Percentiles rank a stretch among this genome's conserved stretches.
Evolutionary conservation across 148 eudicot genomes (phyloP).

Genomic region (Nyssa sinensis): DNA sequence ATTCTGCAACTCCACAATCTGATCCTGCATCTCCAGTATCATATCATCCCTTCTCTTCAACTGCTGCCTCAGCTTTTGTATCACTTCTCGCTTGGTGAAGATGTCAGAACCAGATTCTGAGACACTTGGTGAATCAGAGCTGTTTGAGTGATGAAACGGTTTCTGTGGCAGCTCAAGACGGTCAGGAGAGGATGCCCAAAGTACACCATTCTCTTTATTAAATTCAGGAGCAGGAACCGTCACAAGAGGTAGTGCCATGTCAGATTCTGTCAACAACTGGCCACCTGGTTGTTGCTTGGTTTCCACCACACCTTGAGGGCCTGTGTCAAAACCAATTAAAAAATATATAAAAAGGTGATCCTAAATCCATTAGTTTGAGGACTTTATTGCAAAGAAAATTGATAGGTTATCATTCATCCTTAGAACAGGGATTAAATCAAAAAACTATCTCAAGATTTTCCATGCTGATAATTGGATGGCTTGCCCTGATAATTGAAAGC

Average conservation of each 20-base stretch:
- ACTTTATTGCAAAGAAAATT: neutral
- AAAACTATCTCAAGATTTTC: neutral
- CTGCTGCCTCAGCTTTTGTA: constrained; percentile 93
- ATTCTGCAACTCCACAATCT: constrained; percentile 72
- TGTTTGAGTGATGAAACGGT: constrained; percentile 76
- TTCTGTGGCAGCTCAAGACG: constrained; percentile 81
- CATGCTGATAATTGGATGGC: constrained; percentile 8
- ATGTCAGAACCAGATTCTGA: constrained; percentile 95
- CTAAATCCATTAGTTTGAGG: neutral
- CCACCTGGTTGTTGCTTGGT: constrained; percentile 50
- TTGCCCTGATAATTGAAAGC: neutral
- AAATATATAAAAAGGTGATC: neutral
- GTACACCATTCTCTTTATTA: constrained; percentile 57
- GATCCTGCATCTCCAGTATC: constrained; percentile 96
- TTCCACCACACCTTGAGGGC: constrained; percentile 45
- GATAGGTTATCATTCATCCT: too few relatives aligned
- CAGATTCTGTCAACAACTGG: constrained; percentile 53
- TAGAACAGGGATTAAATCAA: constrained; percentile 1
- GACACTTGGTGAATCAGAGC: constrained; percentile 83
- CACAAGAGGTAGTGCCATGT: constrained; percentile 68
- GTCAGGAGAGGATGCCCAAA: constrained; percentile 88
- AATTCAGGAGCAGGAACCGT: constrained; percentile 65
- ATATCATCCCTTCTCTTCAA: constrained; percentile 88
- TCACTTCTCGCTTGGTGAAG: constrained; percentile 88
- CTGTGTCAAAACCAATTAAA: constrained; percentile 30